Base-by-base conservation (phyloP, 805 yeast genomes). In the Teunomyces panamensis region DNA sequence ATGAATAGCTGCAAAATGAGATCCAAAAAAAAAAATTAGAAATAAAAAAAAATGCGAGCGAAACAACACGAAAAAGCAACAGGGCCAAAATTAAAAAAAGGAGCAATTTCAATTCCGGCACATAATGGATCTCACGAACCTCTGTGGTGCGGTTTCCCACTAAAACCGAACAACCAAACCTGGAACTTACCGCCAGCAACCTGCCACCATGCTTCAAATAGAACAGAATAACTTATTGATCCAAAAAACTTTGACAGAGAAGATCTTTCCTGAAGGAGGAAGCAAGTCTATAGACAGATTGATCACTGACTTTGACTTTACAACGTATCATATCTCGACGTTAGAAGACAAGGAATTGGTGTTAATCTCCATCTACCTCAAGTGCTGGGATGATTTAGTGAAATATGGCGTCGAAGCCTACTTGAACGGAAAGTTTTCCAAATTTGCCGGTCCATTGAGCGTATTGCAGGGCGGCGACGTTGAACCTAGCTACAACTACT, bases 271-370 rank as follows among this genome's bases (percentile, higher is more conserved):
- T 2, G 52, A 56, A 1, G 64, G 50, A n/a, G 44, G 53, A 24
- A 48, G 56, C 37, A 71, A 77, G 43, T 69, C 81, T 5, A 74
- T 89, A 53, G 97, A 94, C 68, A 81, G 97, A 65, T 83, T 92
- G 52, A 81, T 94, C 53, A 85, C 96, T 34, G 99, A 94, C 72
- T 94, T 94, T 59, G 99, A 94, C 68, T 89, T 89, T 71, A 96
- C 97, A 43, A 87, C 94, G 28, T 91, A 87, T 69, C 98, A 92
- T 67, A 75, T 94, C 51, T 85, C 96, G 42, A 92, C 95, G n/a
- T 48, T 65, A 13, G 90, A 84, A 55, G 74, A 81, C 50, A 88
- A 85, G 69, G 66, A 83, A 30, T 60, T 78, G 63, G 68, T 89
- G 49, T 71, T 86, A 53, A 70, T 89, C 24, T 85, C 94, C 20